These are phyloP conservation scores for Ustulina deusta DNA, from an alignment of 2,329 filamentous ascomycete genomes.

Conservation along the genomic window DNA sequence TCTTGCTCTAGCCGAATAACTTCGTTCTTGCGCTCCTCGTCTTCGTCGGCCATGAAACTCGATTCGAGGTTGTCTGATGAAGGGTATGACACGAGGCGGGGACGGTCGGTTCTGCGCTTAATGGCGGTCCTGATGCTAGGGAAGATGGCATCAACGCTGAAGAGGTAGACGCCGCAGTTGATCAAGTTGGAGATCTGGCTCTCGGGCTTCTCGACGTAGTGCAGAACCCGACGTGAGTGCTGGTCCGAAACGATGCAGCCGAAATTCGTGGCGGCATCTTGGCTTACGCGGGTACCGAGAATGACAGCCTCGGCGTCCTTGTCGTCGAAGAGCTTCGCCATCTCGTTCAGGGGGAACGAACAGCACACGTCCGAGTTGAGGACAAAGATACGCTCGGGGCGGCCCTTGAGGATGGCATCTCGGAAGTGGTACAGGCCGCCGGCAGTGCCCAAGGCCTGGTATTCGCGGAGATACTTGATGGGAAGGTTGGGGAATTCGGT, in stretches of 20 bases:
- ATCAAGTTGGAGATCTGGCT: slow-evolving; percentile 98
- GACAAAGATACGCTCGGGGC: slow-evolving; percentile 94
- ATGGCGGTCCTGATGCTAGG: slow-evolving; percentile 93
- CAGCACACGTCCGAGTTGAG: slow-evolving; percentile 99
- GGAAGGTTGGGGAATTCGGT: slow-evolving; percentile 87
- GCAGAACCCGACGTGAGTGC: slow-evolving; percentile 93
- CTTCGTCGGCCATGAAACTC: slow-evolving; percentile 72
- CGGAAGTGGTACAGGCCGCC: slow-evolving; percentile 99
- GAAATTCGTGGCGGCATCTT: slow-evolving; percentile 94
- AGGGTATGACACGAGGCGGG: slow-evolving; percentile 92
- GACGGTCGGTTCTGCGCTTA: slow-evolving; percentile 92
- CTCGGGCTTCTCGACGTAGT: slow-evolving; percentile 99
- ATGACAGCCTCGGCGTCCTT: slow-evolving; percentile 98
- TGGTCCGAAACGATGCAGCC: slow-evolving; percentile 96
- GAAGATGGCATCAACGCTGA: slow-evolving; percentile 95
- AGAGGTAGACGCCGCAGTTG: slow-evolving; percentile 99
- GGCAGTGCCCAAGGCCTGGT: slow-evolving; percentile 94
- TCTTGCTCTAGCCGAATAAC: slow-evolving; percentile 97
- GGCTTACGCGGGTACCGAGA: slow-evolving; percentile 88
- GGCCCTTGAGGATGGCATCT: slow-evolving; percentile 96
- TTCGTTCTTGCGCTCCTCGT: slow-evolving; percentile 81
- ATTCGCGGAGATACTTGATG: slow-evolving; percentile 97
- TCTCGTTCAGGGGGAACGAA: slow-evolving; percentile 94
- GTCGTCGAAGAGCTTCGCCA: slow-evolving; percentile 93
- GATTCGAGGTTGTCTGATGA: slow-evolving; percentile 92